Evolutionary conservation across 2,329 filamentous ascomycete genomes (phyloP).

Genomic region (Aspergillus terreus): DNA sequence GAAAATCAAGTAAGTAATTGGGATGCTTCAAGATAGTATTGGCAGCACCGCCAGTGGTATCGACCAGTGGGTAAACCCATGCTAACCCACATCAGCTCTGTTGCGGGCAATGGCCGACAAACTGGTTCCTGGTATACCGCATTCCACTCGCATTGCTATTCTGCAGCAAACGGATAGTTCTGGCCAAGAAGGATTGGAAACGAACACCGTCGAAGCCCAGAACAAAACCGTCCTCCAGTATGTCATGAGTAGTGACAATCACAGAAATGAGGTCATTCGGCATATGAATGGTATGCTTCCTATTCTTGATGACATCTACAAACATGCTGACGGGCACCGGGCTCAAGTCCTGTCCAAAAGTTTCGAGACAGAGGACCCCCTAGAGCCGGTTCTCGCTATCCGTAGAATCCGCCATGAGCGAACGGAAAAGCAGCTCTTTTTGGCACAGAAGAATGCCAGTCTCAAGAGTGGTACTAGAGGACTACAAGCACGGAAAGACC

Average conservation of each 20-base stretch:
- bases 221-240: slow-evolving; percentile 59
- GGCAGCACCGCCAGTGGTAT: neutral
- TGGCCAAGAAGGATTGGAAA: slow-evolving; percentile 17
- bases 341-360: slow-evolving; percentile 54
- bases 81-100: slow-evolving; percentile 49
- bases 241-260: slow-evolving; percentile 55
- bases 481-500: slow-evolving; percentile 69
- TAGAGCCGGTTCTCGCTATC: slow-evolving; percentile 58
- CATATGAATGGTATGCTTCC: slow-evolving; percentile 56
- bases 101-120: slow-evolving; percentile 73
- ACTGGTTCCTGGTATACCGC: slow-evolving; percentile 71
- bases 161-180: slow-evolving; percentile 62
- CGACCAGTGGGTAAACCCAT: neutral
- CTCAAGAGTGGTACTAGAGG: slow-evolving; percentile 73
- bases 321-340: neutral
- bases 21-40: neutral
- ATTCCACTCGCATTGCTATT: slow-evolving; percentile 62
- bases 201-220: slow-evolving; percentile 10
- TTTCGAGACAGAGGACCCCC: slow-evolving; percentile 55
- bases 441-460: slow-evolving; percentile 68
- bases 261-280: slow-evolving; percentile 52
- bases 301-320: neutral
- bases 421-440: slow-evolving; percentile 61
- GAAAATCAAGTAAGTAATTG: slow-evolving; percentile 65
- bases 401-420: slow-evolving; percentile 61